These are phyloP conservation scores for Xylaria sp. DNA, from an alignment of 2,329 filamentous ascomycete genomes.

Conservation along the genomic window DNA sequence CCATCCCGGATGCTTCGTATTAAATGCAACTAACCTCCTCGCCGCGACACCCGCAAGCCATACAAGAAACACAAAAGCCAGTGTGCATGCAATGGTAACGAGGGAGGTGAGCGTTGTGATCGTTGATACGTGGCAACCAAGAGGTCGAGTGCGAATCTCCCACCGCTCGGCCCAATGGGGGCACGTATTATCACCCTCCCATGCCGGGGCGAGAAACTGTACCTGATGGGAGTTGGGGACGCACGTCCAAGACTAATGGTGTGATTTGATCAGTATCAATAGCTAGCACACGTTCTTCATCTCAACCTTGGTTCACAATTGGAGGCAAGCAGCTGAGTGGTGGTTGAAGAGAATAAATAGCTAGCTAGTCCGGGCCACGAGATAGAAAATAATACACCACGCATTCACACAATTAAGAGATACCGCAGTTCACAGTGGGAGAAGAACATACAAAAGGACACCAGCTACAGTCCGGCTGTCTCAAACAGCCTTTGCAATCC, in stretches of 20 bases:
- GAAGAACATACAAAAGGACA: conserved; percentile 61
- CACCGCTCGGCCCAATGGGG: conserved; percentile 61
- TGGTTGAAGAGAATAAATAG: neutral
- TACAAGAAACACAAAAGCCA: conserved; percentile 42
- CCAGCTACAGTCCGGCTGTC: conserved; percentile 59
- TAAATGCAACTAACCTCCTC: conserved; percentile 27
- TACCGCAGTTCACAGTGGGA: neutral
- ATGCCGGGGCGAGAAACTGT: conserved; percentile 62
- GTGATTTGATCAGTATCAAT: conserved; percentile 3
- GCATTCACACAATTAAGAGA: neutral
- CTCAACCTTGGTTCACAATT: too few species aligned
- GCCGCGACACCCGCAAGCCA: conserved; percentile 33
- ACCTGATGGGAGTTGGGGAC: conserved; percentile 61
- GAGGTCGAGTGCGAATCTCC: conserved; percentile 52
- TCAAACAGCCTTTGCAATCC: conserved; percentile 60
- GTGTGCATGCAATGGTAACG: conserved; percentile 48
- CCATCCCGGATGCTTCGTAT: conserved; percentile 42
- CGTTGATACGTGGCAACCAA: conserved; percentile 54
- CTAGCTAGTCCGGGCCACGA: neutral
- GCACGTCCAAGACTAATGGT: conserved; percentile 62
- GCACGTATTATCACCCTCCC: conserved; percentile 60
- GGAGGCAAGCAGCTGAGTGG: too few species aligned
- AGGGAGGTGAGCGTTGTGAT: conserved; percentile 53
- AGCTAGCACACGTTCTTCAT: neutral
- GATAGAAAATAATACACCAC: neutral